Conservation (phyloP, 208 protist species). For the Strigomonas culicis region DNA sequence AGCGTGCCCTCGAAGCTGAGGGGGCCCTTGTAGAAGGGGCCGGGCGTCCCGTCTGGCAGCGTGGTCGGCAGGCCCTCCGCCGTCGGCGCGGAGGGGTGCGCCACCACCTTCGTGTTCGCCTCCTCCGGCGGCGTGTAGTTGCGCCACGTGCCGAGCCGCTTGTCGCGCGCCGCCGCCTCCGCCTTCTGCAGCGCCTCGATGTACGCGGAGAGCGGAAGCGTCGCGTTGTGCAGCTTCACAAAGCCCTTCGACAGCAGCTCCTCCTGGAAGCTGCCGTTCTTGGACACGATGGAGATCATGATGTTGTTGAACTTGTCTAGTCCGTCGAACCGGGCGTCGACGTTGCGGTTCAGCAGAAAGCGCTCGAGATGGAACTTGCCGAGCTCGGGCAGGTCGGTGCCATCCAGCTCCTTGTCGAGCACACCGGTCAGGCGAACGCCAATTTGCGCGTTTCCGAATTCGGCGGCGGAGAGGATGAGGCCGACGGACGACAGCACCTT, state of each 20-base stretch:
- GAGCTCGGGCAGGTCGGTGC: slow-evolving; percentile 28
- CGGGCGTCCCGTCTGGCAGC: slow-evolving; percentile 37
- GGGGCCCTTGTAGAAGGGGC: slow-evolving; percentile 57
- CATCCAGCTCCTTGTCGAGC: slow-evolving; percentile 55
- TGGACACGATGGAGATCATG: slow-evolving; percentile 73
- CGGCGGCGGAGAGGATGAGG: slow-evolving; percentile 45
- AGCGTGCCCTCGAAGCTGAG: slow-evolving; percentile 55
- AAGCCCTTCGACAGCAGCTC: slow-evolving; percentile 80
- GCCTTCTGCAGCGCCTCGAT: slow-evolving; percentile 48
- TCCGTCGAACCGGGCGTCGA: slow-evolving; percentile 75
- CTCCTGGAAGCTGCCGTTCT: slow-evolving; percentile 81
- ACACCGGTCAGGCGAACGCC: slow-evolving; percentile 77
- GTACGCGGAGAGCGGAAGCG: slow-evolving; percentile 38
- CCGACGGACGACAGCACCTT: slow-evolving; percentile 56
- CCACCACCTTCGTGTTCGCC: slow-evolving; percentile 10
- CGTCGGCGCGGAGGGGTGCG: slow-evolving; percentile 15
- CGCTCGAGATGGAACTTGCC: slow-evolving; percentile 75
- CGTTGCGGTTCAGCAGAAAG: slow-evolving; percentile 78
- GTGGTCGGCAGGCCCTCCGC: slow-evolving; percentile 36
- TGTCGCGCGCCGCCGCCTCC: slow-evolving; percentile 48
- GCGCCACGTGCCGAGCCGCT: slow-evolving; percentile 66
- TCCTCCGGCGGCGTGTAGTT: slow-evolving; percentile 39
- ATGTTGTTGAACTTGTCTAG: slow-evolving; percentile 74
- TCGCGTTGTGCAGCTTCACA: slow-evolving; percentile 59
- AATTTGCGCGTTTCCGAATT: slow-evolving; percentile 58